Conservation (phyloP, 2,329 filamentous ascomycete genomes). For the Cercospora nicotianae region DNA sequence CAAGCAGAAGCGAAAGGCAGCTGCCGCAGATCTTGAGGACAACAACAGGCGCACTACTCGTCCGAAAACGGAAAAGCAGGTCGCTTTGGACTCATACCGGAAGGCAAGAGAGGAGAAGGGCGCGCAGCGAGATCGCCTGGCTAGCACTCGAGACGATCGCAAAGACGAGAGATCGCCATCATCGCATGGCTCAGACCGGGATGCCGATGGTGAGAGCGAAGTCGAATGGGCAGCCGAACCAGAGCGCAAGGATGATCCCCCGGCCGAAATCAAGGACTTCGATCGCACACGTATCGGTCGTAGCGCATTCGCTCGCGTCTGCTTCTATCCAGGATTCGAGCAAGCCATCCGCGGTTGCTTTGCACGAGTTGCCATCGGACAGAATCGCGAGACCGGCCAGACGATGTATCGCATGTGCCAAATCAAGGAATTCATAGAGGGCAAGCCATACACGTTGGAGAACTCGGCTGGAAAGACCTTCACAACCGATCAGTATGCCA, state of each 20-base stretch:
- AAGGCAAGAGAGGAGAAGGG: conserved; percentile 61
- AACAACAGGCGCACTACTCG: conserved; percentile 62
- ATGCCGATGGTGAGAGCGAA: conserved; percentile 73
- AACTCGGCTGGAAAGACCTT: conserved; percentile 72
- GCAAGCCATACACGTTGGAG: conserved; percentile 80
- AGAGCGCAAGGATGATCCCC: conserved; percentile 58
- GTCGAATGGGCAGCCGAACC: conserved; percentile 70
- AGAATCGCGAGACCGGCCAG: conserved; percentile 66
- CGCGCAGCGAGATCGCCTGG: conserved; percentile 48
- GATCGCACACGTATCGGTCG: conserved; percentile 82
- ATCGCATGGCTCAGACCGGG: conserved; percentile 48
- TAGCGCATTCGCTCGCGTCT: conserved; percentile 83
- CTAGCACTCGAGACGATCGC: conserved; percentile 42
- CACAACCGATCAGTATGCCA: conserved; percentile 81
- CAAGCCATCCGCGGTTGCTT: conserved; percentile 79
- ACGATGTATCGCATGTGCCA: conserved; percentile 84
- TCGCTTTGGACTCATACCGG: conserved; percentile 72
- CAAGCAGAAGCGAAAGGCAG: conserved; percentile 71
- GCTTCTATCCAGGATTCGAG: conserved; percentile 90
- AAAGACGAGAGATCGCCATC: conserved; percentile 50
- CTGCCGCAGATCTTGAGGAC: conserved; percentile 75
- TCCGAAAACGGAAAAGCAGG: conserved; percentile 48
- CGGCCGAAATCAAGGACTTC: conserved; percentile 74
- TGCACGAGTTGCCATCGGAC: conserved; percentile 78
- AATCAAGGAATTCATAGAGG: conserved; percentile 79